Evolutionary conservation across 805 yeast genomes (phyloP), one percentile per base, ranked within the genome.

Genomic region (Aciculoconidium aculeatum): DNA sequence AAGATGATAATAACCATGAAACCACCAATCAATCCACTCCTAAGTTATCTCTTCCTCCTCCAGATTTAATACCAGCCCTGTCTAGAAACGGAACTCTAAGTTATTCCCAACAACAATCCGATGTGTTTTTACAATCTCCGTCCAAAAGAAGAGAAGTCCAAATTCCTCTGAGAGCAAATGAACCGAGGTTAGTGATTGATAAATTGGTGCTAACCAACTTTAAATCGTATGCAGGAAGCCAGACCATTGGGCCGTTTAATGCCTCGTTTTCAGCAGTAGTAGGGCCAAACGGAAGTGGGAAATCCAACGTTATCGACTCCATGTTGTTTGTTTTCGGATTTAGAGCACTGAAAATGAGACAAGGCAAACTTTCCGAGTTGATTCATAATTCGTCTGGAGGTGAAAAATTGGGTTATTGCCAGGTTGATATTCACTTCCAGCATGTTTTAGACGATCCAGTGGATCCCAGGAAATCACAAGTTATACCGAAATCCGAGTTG

Each of bases 211-310:
- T 94, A 23, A 77, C 79, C 2, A 82, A 92, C 51, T 92, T 92
- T 71, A 92, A 92, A 51, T 87, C 96, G 0, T 92, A 92, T 51
- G 97, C 96, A 1, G 98, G 98, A 0, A 62, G 70, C 11, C 97
- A 92, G 58, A 74, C 75, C 5, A 83, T 92, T 28, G 99, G 99
- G 0, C 99, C 99, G 0, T 92, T 92, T 55, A 82, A 92, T 45
- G 60, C 88, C 20, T 85, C 94, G 4, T 94, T 92, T 49, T 84
- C 95, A 7, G 97, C 99, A 0, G 94, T 92, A 7, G 96, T 92
- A 9, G 99, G 99, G 0, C 98, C 98, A 4, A 92, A 92, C 53
- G 99, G 99, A 6, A 82, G 95, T 8, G 99, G 99, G 2, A 92
- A 92, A 57, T 88, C 97, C 10, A 92, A 94, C 49, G 96, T 92